Base-by-base conservation (phyloP, 2,329 filamentous ascomycete genomes). In the Fusarium armeniacum region DNA sequence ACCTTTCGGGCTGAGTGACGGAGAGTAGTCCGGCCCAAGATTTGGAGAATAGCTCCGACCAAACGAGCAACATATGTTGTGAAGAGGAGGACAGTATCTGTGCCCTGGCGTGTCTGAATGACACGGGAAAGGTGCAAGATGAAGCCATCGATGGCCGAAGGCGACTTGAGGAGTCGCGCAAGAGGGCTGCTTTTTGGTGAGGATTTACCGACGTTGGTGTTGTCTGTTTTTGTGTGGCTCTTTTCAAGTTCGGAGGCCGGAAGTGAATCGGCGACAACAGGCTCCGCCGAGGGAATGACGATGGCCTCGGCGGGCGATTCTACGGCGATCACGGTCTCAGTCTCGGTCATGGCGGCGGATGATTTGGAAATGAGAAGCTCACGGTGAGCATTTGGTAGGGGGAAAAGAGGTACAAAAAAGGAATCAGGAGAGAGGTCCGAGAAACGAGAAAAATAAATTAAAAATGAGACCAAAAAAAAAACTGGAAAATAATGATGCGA, bases 21-120 rank as follows among this genome's bases (percentile, higher is more conserved):
- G 58, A 92, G 82, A 67, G 89, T 85, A 55, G 88, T 85, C 40
- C 88, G 83, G 64, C 87, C 85, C 65, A 89, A 78, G 46, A 80
- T 73, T 57, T 84, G 80, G 73, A 91, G 84, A 26, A 85, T 71
- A 28, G 83, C 80, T 64, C 85, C 83, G 51, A 83, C 75, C 57
- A 90, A 79, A 65, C 87, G 89, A 57, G 90, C 85, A 62, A 84
- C 81, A 82, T 94, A 95, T 81, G 90, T 88, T 66, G 90, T 78
- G 71, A 91, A 87, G 67, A 90, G 86, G 73, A 94, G 88, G 66
- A 90, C 83, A 50, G 87, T 86, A 80, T 94, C 92, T 78, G 91
- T 88, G 75, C 91, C 91, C 36, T 85, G 79, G 45, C 91, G 88
- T 12, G 90, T 91, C 69, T 88, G 86, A 72, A 93, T 83, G 76